Conservation (phyloP, 2,329 filamentous ascomycete species). For the Cordyceps cateniannulata region DNA sequence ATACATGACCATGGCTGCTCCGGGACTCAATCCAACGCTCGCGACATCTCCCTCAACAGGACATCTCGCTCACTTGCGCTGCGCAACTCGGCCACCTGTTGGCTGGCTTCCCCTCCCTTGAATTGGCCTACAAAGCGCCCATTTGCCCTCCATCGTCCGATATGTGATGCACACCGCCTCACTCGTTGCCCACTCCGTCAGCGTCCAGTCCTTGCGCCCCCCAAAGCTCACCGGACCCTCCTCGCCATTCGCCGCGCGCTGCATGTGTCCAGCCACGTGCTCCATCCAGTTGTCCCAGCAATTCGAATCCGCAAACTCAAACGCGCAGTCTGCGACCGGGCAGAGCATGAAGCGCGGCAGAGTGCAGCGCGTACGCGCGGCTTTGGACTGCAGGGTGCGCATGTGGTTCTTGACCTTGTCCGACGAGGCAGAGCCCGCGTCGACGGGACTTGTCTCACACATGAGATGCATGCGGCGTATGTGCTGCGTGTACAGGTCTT, state of each 20-base stretch:
- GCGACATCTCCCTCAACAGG: no score
- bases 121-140: not conserved
- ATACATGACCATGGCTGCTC: no score
- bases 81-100: not conserved
- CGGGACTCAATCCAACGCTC: no score
- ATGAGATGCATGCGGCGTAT: conserved; percentile 76
- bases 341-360: conserved; percentile 57
- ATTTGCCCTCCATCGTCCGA: not conserved
- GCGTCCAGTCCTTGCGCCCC: conserved; percentile 27
- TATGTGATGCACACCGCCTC: conserved; percentile 31
- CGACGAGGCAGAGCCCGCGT: not conserved
- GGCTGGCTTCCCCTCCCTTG: not conserved
- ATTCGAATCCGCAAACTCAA: conserved; percentile 51
- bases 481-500: conserved; percentile 87
- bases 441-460: conserved; percentile 19
- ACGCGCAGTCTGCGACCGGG: conserved; percentile 53
- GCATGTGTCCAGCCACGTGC: conserved; percentile 76
- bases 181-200: conserved; percentile 34
- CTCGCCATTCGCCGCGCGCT: conserved; percentile 33
- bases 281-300: conserved; percentile 83
- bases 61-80: no score
- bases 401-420: conserved; percentile 47
- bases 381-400: conserved; percentile 49
- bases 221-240: conserved; percentile 31
- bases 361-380: conserved; percentile 51